Evolutionary conservation across 371 early-diverging fungal species (phyloP).

Genomic region (Fennellomyces sp.): DNA sequence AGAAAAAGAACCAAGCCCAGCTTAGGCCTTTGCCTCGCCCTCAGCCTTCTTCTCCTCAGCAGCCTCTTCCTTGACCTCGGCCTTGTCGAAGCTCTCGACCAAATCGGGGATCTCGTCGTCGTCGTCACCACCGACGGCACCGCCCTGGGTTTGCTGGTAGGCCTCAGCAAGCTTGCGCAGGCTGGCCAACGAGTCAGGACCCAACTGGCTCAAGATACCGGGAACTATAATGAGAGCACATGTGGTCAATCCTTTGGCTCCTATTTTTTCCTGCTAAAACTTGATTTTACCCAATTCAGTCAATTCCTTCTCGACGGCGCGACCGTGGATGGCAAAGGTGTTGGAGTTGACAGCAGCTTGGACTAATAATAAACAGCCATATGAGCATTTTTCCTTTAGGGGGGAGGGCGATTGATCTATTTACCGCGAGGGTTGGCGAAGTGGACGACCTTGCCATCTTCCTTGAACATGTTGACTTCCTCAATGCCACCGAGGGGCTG

Average conservation of each 20-base stretch:
- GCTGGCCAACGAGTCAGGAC: conserved; percentile 89
- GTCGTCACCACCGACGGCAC: conserved; percentile 50
- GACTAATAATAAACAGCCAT: conserved; percentile 48
- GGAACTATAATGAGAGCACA: conserved; percentile 58
- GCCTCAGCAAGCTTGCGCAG: conserved; percentile 89
- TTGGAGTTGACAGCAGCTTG: conserved; percentile 86
- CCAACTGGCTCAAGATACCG: conserved; percentile 94
- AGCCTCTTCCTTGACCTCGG: conserved; percentile 45
- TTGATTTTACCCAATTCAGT: conserved; percentile 77
- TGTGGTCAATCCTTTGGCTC: not conserved
- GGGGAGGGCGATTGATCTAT: not conserved
- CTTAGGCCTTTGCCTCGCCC: conserved; percentile 14
- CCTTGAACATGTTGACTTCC: conserved; percentile 98
- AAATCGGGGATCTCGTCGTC: conserved; percentile 82
- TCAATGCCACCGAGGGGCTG: conserved; percentile 88
- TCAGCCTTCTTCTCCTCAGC: conserved; percentile 20
- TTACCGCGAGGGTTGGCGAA: conserved; percentile 90
- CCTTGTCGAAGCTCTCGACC: conserved; percentile 66
- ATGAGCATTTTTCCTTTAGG: not conserved
- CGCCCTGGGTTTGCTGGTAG: conserved; percentile 71
- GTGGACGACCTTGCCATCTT: conserved; percentile 93
- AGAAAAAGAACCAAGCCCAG: not conserved
- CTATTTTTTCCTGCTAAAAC: not conserved
- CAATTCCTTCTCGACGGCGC: conserved; percentile 87
- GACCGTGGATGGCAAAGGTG: conserved; percentile 93